Base-by-base conservation (phyloP, 176 grass and related monocot species). In the Cenchrus purpureus region DNA sequence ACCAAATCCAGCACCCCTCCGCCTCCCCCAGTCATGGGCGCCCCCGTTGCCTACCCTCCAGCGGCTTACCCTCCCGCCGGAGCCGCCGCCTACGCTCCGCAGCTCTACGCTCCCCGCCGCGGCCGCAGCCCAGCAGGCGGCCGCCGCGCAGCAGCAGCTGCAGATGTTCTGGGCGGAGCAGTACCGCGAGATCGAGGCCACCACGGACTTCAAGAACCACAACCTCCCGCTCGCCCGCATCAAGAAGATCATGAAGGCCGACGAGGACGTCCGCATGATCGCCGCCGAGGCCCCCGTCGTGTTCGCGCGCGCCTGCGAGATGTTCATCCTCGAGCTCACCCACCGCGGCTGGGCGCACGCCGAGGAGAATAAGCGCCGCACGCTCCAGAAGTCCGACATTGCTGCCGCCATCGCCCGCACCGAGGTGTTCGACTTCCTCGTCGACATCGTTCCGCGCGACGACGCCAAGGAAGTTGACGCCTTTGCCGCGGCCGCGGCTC, bases 201-300 rank as follows among this genome's bases (percentile, higher is more conserved):
- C 88, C 51, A 89, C 84, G 43, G 95, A 97, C 77, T 94, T 94
- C 84, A 94, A 92, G 84, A 94, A 97, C 51, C 92, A 97, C 87
- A 95, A 89, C 73, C 91, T 97, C 12, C 95, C 95, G 31, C 88
- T 97, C 45, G 92, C 92, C 53, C 90, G 92, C 45, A 97, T 97
- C 88, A 97, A 97, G 85, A 94, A 95, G 90, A 95, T 97, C 91
- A 97, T 97, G 95, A 97, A 97, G 87, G 94, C 94, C 71, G 94
- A 97, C 79, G 92, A 94, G 90, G 94, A 97, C 61, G 94, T 97
- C 6, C 87, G 92, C 90, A 97, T 92, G 92, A 94, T 97, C 92
- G 90, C 95, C 78, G 95, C 92, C 72, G 95, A 97, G 84, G 92
- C 95, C 10, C 95, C 92, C 65, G 95, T 94, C 42, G 90, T 97